phyloP scores from a whole-genome alignment of 352 stramenopile genomes.

The Phytophthora parvispora region DNA sequence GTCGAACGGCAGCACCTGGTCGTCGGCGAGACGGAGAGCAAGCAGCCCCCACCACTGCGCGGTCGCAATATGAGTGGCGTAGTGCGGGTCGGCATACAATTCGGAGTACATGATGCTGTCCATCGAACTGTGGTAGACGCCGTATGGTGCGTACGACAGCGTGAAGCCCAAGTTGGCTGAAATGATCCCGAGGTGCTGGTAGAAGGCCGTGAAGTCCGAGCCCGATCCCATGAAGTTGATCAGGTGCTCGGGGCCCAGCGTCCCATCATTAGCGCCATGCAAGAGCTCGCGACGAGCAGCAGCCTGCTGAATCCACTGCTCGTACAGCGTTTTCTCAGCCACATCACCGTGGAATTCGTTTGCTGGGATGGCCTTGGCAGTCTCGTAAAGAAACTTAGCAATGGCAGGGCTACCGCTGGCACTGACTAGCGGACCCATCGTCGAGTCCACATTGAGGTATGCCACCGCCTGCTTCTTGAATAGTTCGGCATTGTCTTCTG shows the following conservation, averaged over 20 bases:
- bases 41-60: conserved; percentile 74
- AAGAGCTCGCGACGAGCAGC: conserved; percentile 14
- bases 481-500: conserved; percentile 66
- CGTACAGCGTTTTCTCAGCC: conserved; percentile 42
- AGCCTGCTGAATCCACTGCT: conserved; percentile 49
- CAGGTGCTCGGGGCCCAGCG: conserved; percentile 57
- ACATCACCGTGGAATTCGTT: conserved; percentile 40
- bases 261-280: conserved; percentile 27
- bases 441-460: conserved; percentile 91
- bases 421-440: conserved; percentile 53
- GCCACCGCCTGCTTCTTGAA: conserved; percentile 64
- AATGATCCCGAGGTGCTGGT: conserved; percentile 89
- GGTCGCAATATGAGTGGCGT: conserved; percentile 57
- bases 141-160: conserved; percentile 47
- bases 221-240: conserved; percentile 72
- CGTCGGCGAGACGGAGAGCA: conserved; percentile 63
- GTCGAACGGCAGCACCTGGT: conserved; percentile 71
- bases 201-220: conserved; percentile 86
- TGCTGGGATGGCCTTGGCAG: conserved; percentile 60
- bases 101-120: conserved; percentile 81
- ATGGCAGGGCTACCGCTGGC: conserved; percentile 69
- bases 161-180: conserved; percentile 60
- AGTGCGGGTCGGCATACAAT: conserved; percentile 67
- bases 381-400: conserved; percentile 58
- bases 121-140: conserved; percentile 90